These are phyloP conservation scores for Saccharomyces cerevisiae DNA, from an alignment of 805 yeast species.

Conservation along the genomic window DNA sequence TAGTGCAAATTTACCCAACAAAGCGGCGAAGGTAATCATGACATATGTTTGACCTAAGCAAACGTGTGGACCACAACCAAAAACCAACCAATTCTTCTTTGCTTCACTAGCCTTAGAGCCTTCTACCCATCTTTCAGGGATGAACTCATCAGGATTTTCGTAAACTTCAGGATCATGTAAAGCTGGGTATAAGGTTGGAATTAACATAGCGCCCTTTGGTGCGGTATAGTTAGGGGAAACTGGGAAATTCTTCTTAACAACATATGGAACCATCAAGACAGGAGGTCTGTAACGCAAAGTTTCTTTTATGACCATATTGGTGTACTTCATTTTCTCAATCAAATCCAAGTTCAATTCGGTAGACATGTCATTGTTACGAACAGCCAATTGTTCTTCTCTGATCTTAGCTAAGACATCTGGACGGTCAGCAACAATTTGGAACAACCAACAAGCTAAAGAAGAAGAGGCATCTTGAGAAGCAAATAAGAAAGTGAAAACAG, in stretches of 20 bases:
- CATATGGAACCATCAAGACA: slow-evolving; percentile 95
- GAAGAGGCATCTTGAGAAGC: slow-evolving; percentile 98
- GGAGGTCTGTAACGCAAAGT: slow-evolving; percentile 94
- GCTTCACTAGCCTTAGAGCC: slow-evolving; percentile 69
- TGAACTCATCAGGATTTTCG: slow-evolving; percentile 86
- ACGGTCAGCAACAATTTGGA: slow-evolving; percentile 91
- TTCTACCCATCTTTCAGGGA: slow-evolving; percentile 91
- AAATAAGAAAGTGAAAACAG: slow-evolving; percentile 90
- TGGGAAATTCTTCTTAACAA: slow-evolving; percentile 80
- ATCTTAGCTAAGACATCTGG: slow-evolving; percentile 83
- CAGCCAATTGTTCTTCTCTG: slow-evolving; percentile 82
- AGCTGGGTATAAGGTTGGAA: slow-evolving; percentile 92
- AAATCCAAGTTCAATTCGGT: slow-evolving; percentile 57
- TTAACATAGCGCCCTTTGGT: slow-evolving; percentile 95
- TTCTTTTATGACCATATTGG: slow-evolving; percentile 86
- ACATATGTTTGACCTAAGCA: slow-evolving; percentile 95
- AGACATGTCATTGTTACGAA: slow-evolving; percentile 69
- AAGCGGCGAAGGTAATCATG: slow-evolving; percentile 75
- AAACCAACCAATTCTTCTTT: slow-evolving; percentile 89
- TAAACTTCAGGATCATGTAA: slow-evolving; percentile 96
- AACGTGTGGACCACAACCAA: slow-evolving; percentile 95
- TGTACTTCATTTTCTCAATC: slow-evolving; percentile 80
- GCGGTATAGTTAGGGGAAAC: slow-evolving; percentile 77
- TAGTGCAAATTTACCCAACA: slow-evolving; percentile 87
- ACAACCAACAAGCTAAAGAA: slow-evolving; percentile 94